Conservation (phyloP, 2,329 filamentous ascomycete species). For the Nigrospora sphaerica region DNA sequence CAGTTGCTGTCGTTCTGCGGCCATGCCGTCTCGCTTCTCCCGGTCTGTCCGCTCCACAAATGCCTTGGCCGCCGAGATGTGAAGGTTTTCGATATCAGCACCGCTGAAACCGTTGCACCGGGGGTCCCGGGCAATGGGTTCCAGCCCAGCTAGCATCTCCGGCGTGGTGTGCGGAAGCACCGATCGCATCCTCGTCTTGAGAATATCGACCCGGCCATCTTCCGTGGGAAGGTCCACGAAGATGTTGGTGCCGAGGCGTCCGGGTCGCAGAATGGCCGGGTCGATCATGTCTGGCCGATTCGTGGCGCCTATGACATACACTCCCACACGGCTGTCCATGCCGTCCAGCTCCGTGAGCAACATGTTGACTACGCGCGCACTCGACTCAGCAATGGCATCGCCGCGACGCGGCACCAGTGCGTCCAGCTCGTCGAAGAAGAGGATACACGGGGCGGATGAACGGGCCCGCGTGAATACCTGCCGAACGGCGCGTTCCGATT, state of each 20-base stretch:
- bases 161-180: constrained; percentile 15
- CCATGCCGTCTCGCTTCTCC: constrained; percentile 17
- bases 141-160: constrained; percentile 37
- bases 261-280: constrained; percentile 86
- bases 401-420: constrained; percentile 82
- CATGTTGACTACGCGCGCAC: constrained; percentile 86
- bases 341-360: constrained; percentile 92
- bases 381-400: constrained; percentile 71
- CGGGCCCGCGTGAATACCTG: constrained; percentile 87
- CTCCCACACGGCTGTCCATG: constrained; percentile 68
- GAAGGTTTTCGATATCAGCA: constrained; percentile 54
- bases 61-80: constrained; percentile 19
- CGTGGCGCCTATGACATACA: constrained; percentile 92
- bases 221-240: constrained; percentile 81
- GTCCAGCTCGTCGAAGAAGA: constrained; percentile 98
- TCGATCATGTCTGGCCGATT: constrained; percentile 97
- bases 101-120: constrained; percentile 73
- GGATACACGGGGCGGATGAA: constrained; percentile 81
- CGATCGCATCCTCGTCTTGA: constrained; percentile 51
- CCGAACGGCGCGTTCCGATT: constrained; percentile 87
- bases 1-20: constrained; percentile 14
- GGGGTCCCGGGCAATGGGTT: constrained; percentile 55
- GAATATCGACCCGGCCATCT: constrained; percentile 77
- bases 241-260: constrained; percentile 78
- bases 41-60: constrained; percentile 14